These are phyloP conservation scores for Apiospora rasikravindrae DNA, from an alignment of 2,329 filamentous ascomycete species.

Conservation along the genomic window DNA sequence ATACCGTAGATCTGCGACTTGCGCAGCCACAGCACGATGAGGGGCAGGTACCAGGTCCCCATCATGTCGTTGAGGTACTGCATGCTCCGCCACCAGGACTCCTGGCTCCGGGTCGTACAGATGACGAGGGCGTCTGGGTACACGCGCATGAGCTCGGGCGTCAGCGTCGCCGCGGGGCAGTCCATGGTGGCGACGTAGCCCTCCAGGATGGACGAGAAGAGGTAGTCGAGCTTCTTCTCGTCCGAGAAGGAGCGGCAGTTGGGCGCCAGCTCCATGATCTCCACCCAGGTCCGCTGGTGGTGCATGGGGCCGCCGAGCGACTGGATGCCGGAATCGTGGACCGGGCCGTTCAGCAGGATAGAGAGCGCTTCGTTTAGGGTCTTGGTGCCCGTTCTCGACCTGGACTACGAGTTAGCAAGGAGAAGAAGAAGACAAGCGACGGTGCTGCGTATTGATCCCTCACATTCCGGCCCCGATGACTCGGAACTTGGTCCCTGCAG, in stretches of 20 bases:
- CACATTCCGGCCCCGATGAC: slow-evolving; percentile 45
- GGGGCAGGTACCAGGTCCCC: slow-evolving; percentile 40
- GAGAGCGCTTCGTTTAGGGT: slow-evolving; percentile 44
- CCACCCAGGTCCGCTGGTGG: slow-evolving; percentile 41
- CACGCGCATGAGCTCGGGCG: slow-evolving; percentile 51
- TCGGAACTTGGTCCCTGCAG: slow-evolving; percentile 40
- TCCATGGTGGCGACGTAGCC: slow-evolving; percentile 48
- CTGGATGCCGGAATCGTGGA: slow-evolving; percentile 43
- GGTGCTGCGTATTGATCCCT: slow-evolving; percentile 23
- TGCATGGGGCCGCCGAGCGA: slow-evolving; percentile 42
- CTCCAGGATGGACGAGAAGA: slow-evolving; percentile 34
- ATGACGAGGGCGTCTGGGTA: slow-evolving; percentile 57
- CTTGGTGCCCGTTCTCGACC: slow-evolving; percentile 45
- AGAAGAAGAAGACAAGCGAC: slow-evolving; percentile 9
- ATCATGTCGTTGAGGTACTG: slow-evolving; percentile 39
- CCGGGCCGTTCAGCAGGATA: slow-evolving; percentile 41
- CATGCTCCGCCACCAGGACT: slow-evolving; percentile 46
- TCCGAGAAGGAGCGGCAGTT: slow-evolving; percentile 36
- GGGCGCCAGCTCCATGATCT: slow-evolving; percentile 41
- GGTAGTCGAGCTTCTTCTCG: slow-evolving; percentile 42
- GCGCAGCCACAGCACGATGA: slow-evolving; percentile 40
- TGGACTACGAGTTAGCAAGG: slow-evolving; percentile 20
- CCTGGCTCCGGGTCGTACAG: slow-evolving; percentile 46
- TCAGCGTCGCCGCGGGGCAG: slow-evolving; percentile 43
- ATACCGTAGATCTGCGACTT: slow-evolving; percentile 40